phyloP scores from a whole-genome alignment of 2,329 filamentous ascomycete genomes.

The Epicoccum sorghinum region DNA sequence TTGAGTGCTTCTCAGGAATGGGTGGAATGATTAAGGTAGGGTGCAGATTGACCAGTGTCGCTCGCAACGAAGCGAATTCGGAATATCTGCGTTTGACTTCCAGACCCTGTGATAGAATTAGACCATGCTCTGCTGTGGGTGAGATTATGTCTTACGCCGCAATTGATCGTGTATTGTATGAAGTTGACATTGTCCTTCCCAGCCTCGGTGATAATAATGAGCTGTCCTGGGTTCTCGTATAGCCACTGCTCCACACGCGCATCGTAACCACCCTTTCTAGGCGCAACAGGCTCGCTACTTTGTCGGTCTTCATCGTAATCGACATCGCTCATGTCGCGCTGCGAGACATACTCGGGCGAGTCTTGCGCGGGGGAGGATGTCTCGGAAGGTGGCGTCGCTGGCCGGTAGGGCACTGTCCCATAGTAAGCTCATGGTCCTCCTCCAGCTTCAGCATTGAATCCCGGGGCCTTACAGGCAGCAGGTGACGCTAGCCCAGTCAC shows the following conservation, averaged over 20 bases:
- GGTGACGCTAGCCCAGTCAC: constrained; percentile 50
- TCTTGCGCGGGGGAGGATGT: constrained; percentile 73
- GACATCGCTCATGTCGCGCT: constrained; percentile 64
- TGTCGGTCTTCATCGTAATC: constrained; percentile 61
- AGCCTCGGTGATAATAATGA: constrained; percentile 90
- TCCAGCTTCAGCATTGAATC: neutral
- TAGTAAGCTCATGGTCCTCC: constrained; percentile 2
- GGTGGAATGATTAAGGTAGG: constrained; percentile 95
- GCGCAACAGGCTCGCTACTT: constrained; percentile 45
- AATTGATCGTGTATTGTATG: constrained; percentile 96
- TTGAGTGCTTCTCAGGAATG: constrained; percentile 97
- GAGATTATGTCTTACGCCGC: constrained; percentile 68
- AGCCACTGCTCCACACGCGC: constrained; percentile 97
- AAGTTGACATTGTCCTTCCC: constrained; percentile 93
- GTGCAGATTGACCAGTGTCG: constrained; percentile 87
- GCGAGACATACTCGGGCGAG: constrained; percentile 62
- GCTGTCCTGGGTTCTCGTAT: constrained; percentile 88
- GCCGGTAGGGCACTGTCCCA: constrained; percentile 54
- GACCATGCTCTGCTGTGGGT: constrained; percentile 5
- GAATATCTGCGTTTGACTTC: constrained; percentile 96
- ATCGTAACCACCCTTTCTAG: constrained; percentile 86
- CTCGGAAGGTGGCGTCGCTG: constrained; percentile 70
- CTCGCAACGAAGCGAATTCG: constrained; percentile 89
- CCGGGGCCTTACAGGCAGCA: constrained; percentile 42
- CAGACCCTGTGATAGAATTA: constrained; percentile 69